Evolutionary conservation across 1,284 basidiomycete genomes (phyloP).

Genomic region (Ustilago bromivora): DNA sequence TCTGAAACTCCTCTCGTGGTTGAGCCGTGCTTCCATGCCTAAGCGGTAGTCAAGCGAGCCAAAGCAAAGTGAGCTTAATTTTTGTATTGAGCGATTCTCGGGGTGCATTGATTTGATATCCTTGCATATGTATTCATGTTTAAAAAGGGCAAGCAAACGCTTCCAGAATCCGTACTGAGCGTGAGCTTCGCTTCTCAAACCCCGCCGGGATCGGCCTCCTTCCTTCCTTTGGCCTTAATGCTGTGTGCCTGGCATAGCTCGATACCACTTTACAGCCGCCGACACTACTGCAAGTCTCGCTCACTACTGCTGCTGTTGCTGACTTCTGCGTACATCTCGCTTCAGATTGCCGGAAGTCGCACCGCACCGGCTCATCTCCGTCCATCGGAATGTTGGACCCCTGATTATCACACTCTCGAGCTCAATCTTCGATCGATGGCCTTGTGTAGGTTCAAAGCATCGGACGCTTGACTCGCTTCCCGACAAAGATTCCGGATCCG

Average conservation of each 20-base stretch:
- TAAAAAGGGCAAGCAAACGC: background rate
- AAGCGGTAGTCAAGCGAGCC: background rate
- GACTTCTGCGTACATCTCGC: constrained; percentile 18
- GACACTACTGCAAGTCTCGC: background rate
- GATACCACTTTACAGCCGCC: background rate
- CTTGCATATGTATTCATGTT: constrained; percentile 11
- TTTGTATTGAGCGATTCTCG: constrained; percentile 27
- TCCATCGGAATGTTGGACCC: background rate
- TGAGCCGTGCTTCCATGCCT: background rate
- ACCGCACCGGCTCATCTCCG: background rate
- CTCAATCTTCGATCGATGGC: constrained; percentile 1
- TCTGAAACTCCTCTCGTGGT: too few species aligned
- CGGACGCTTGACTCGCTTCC: constrained; percentile 6
- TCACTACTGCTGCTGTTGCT: background rate
- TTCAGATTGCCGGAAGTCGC: constrained; percentile 8
- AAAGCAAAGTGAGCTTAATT: constrained; percentile 23
- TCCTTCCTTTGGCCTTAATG: background rate
- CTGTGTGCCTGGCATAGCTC: background rate
- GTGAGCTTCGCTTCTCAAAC: background rate
- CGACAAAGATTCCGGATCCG: background rate
- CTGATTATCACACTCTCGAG: too few species aligned
- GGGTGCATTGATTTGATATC: constrained; percentile 16
- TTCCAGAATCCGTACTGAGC: constrained; percentile 4
- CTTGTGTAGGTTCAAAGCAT: background rate
- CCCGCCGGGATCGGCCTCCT: background rate